These are phyloP conservation scores for Teunomyces atbi DNA, from an alignment of 805 yeast species.

Conservation along the genomic window DNA sequence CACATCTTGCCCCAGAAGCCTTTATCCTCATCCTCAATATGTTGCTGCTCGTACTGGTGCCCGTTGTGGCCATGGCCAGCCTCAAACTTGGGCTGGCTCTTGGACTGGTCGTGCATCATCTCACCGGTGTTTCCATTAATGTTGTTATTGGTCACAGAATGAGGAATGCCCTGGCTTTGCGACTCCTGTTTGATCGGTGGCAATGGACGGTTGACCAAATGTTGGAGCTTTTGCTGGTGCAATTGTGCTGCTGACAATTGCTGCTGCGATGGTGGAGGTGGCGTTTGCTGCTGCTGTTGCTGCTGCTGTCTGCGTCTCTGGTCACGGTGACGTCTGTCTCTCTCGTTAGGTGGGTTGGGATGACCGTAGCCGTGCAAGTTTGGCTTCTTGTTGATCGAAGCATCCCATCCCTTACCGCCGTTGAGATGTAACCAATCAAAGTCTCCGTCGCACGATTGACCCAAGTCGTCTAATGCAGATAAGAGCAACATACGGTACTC, in stretches of 20 bases:
- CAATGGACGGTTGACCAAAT: conserved; percentile 47
- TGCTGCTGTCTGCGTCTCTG: conserved; percentile 43
- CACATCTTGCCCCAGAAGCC: conserved; percentile 45
- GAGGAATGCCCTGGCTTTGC: conserved; percentile 21
- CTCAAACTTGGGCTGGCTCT: conserved; percentile 12
- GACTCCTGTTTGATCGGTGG: conserved; percentile 47
- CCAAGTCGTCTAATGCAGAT: conserved; percentile 55
- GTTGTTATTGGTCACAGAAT: conserved; percentile 21
- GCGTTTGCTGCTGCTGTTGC: conserved; percentile 15
- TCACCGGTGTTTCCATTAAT: conserved; percentile 13
- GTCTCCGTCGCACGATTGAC: conserved; percentile 60
- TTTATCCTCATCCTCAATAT: conserved; percentile 33
- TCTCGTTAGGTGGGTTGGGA: conserved; percentile 55
- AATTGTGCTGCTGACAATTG: conserved; percentile 46
- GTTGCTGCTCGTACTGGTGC: conserved; percentile 41
- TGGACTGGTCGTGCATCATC: conserved; percentile 15
- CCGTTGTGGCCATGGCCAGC: conserved; percentile 10
- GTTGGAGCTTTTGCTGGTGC: conserved; percentile 48
- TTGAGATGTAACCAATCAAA: conserved; percentile 83
- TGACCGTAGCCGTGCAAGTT: conserved; percentile 82
- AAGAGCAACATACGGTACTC: conserved; percentile 62
- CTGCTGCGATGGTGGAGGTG: conserved; percentile 22
- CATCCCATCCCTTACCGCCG: conserved; percentile 81
- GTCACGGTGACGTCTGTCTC: conserved; percentile 46
- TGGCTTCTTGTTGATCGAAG: conserved; percentile 70